These are phyloP conservation scores for Aotearoamyces nothofagi DNA, from an alignment of 2,329 filamentous ascomycete genomes.

Conservation along the genomic window DNA sequence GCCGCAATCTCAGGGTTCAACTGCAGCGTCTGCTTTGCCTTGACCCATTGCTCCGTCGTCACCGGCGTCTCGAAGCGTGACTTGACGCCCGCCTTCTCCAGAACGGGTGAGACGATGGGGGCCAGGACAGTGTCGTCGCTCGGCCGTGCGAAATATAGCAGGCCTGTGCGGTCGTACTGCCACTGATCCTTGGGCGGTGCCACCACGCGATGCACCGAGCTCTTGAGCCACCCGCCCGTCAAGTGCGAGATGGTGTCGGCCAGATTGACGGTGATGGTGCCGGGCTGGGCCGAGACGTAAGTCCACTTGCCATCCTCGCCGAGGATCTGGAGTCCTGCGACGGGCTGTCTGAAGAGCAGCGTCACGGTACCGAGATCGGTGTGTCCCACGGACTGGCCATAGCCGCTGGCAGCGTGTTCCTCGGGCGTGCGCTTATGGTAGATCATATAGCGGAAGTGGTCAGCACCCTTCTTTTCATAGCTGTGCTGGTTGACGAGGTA, in stretches of 20 bases:
- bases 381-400: conserved; percentile 32
- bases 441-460: conserved; percentile 48
- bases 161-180: conserved; percentile 25
- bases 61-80: conserved; percentile 23
- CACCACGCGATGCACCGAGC: conserved; percentile 24
- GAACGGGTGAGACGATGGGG: conserved; percentile 18
- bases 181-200: conserved; percentile 21
- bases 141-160: conserved; percentile 29
- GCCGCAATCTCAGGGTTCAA: conserved; percentile 20
- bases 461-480: conserved; percentile 41
- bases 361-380: conserved; percentile 42
- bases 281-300: conserved; percentile 31
- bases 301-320: conserved; percentile 32
- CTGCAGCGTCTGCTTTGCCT: conserved; percentile 23
- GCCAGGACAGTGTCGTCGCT: conserved; percentile 13
- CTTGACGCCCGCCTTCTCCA: conserved; percentile 16
- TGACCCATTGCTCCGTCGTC: conserved; percentile 29
- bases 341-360: conserved; percentile 40
- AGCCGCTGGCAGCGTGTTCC: conserved; percentile 28
- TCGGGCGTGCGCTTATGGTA: conserved; percentile 33
- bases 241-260: conserved; percentile 32
- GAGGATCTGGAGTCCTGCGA: conserved; percentile 40
- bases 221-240: conserved; percentile 31
- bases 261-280: conserved; percentile 34
- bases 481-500: conserved; percentile 37